Conservation (phyloP, 2,329 filamentous ascomycete species). For the Ploettnerulaceae sp. region DNA sequence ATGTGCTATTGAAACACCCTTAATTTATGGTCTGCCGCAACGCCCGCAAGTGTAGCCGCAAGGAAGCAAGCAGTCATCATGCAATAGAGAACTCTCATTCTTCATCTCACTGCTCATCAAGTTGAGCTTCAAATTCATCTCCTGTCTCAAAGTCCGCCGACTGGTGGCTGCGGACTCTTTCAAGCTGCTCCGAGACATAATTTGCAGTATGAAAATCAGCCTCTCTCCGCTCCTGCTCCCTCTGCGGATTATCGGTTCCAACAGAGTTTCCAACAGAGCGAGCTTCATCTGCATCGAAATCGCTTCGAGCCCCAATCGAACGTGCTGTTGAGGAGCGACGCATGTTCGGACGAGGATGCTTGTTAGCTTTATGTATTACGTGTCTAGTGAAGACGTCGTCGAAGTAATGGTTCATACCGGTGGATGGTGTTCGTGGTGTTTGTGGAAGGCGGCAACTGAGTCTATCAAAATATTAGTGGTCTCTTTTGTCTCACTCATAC, state of each 20-base stretch:
- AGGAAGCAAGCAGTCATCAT: not conserved
- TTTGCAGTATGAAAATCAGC: slow-evolving; percentile 69
- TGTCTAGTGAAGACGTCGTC: slow-evolving; percentile 76
- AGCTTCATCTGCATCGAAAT: slow-evolving; percentile 51
- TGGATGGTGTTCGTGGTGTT: slow-evolving; percentile 81
- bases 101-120: slow-evolving; percentile 37
- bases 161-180: slow-evolving; percentile 58
- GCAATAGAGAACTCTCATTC: not conserved
- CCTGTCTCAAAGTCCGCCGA: slow-evolving; percentile 34
- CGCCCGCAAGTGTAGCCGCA: not conserved
- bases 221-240: slow-evolving; percentile 45
- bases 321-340: slow-evolving; percentile 77
- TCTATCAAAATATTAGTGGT: slow-evolving; percentile 47
- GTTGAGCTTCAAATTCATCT: slow-evolving; percentile 58
- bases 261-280: slow-evolving; percentile 39
- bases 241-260: slow-evolving; percentile 48
- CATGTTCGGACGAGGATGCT: slow-evolving; percentile 49
- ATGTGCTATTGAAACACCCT: not conserved
- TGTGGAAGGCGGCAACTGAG: slow-evolving; percentile 87
- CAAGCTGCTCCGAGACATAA: slow-evolving; percentile 78
- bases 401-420: slow-evolving; percentile 88
- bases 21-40: slow-evolving; percentile 3
- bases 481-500: not conserved
- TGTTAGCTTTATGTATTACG: slow-evolving; percentile 35
- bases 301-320: slow-evolving; percentile 78